These are phyloP conservation scores for Exophiala dermatitidis DNA, from an alignment of 2,329 filamentous ascomycete species.

Conservation along the genomic window DNA sequence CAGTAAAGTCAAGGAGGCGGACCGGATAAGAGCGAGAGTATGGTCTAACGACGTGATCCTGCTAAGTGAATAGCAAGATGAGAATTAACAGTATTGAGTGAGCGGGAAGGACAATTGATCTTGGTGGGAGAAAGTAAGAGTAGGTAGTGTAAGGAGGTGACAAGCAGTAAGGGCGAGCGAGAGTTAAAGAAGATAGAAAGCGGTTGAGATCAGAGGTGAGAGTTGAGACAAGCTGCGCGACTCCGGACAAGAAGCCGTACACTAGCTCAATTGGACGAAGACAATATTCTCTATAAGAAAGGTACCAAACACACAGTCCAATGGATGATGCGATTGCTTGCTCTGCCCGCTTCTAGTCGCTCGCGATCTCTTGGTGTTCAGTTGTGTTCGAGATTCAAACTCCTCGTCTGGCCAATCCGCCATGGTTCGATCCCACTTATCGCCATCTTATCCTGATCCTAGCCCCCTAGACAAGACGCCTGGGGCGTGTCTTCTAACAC, in stretches of 20 bases:
- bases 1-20: conserved; percentile 44
- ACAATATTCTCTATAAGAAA: too few species aligned
- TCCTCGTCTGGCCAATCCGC: not conserved
- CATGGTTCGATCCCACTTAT: not conserved
- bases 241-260: conserved; percentile 2
- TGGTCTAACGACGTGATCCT: conserved; percentile 5
- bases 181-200: not conserved
- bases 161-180: not conserved
- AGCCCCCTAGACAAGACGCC: not conserved
- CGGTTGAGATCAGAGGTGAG: not conserved
- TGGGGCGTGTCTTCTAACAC: not conserved
- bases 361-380: not conserved
- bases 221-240: not conserved
- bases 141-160: not conserved
- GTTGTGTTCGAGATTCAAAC: too few species aligned
- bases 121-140: not conserved
- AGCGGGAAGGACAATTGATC: conserved; percentile 5
- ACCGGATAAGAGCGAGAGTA: conserved; percentile 19
- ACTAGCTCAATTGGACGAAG: too few species aligned
- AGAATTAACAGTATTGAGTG: not conserved
- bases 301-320: too few species aligned
- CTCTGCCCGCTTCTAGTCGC: not conserved
- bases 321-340: not conserved
- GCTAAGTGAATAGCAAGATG: conserved; percentile 24
- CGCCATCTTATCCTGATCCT: not conserved